A percentile compares a stretch with the other conserved stretches of the same genome.
Conservation (phyloP, 208 protist species). For the Leishmania tarentolae region DNA sequence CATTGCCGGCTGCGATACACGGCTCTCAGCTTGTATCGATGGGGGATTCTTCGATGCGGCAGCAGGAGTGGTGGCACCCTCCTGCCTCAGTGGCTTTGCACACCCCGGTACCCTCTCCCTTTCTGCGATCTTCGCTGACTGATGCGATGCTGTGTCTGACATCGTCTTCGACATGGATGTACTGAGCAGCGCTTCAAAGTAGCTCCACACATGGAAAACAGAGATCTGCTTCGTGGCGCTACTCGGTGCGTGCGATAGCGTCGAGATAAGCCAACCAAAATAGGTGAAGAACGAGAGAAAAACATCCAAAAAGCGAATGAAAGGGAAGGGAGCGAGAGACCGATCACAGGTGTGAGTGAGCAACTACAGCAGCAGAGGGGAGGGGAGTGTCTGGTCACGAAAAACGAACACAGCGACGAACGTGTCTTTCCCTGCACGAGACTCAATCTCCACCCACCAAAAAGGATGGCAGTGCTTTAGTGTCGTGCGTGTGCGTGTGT, state of each 20-base stretch:
- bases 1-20: neutral
- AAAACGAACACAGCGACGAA: neutral
- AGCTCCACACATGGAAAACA: neutral
- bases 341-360: neutral
- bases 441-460: neutral
- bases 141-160: neutral
- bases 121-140: too few species aligned
- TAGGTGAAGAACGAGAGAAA: neutral
- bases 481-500: neutral
- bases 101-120: neutral
- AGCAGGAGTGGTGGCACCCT: neutral
- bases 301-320: neutral
- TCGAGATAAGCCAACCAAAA: neutral
- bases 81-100: neutral
- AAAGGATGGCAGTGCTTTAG: neutral
- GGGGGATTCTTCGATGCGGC: neutral
- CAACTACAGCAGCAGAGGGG: neutral
- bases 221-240: neutral
- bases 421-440: neutral
- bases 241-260: neutral
- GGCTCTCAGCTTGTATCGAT: neutral
- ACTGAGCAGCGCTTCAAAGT: neutral
- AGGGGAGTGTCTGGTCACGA: neutral
- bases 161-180: neutral
- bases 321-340: neutral